Evolutionary conservation across 352 stramenopile species (phyloP).

Genomic region (Pythium biforme): DNA sequence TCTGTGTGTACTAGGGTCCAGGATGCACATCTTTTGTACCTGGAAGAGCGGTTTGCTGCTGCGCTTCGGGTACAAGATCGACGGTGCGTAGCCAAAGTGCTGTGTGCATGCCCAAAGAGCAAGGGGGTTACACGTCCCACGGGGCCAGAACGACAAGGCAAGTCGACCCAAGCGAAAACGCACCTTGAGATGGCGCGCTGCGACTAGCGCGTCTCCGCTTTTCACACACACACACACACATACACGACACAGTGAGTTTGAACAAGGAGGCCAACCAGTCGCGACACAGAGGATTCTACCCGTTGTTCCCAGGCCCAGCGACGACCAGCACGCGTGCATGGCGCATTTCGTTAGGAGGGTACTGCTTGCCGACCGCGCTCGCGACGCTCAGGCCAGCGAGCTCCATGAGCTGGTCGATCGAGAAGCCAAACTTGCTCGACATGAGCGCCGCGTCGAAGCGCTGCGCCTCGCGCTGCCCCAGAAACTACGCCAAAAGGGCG

Average conservation of each 20-base stretch:
- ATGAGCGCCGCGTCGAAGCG: conserved; percentile 92
- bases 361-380: conserved; percentile 84
- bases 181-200: conserved; percentile 95
- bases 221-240: too few relatives aligned
- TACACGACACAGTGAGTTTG: not conserved
- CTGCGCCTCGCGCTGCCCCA: conserved; percentile 73
- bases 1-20: too few relatives aligned
- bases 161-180: not conserved
- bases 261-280: not conserved
- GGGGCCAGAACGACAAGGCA: not conserved
- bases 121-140: not conserved
- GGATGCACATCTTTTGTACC: too few relatives aligned
- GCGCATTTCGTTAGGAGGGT: not conserved
- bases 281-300: conserved; percentile 43
- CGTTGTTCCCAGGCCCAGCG: conserved; percentile 98
- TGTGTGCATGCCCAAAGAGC: too few relatives aligned
- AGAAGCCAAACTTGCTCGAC: conserved; percentile 84
- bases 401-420: conserved; percentile 99
- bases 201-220: conserved; percentile 97
- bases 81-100: conserved; percentile 95
- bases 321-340: conserved; percentile 86
- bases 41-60: conserved; percentile 78
- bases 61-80: conserved; percentile 95
- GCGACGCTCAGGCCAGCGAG: conserved; percentile 96
- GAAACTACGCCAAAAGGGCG: conserved; percentile 50